Percentiles rank a stretch among this genome's conserved stretches.
phyloP scores from a whole-genome alignment of 2,329 filamentous ascomycete species.

The Lizonia empirigonia region DNA sequence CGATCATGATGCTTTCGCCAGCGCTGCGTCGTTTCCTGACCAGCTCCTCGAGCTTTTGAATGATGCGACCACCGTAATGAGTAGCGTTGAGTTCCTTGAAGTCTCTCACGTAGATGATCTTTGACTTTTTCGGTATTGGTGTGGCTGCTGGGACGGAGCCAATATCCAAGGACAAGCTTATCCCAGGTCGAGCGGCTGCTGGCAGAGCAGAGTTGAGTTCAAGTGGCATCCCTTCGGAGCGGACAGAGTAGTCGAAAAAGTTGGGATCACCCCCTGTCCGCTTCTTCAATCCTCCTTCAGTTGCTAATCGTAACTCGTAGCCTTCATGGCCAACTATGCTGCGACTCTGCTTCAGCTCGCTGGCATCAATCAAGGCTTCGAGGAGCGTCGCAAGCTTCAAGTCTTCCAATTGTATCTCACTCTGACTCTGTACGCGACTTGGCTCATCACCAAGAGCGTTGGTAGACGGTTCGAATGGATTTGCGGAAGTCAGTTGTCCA shows the following conservation, averaged over 20 bases:
- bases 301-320: background rate
- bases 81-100: constrained; percentile 77
- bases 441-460: constrained; percentile 23
- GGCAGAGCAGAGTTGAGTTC: constrained; percentile 37
- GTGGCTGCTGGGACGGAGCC: constrained; percentile 22
- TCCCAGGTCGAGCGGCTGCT: constrained; percentile 16
- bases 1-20: constrained; percentile 73
- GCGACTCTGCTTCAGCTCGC: constrained; percentile 37
- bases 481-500: constrained; percentile 14
- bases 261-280: constrained; percentile 18
- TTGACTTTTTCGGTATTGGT: constrained; percentile 48
- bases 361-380: constrained; percentile 42
- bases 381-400: constrained; percentile 44
- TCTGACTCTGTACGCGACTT: constrained; percentile 29
- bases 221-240: constrained; percentile 22
- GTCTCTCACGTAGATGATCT: constrained; percentile 81
- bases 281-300: constrained; percentile 1
- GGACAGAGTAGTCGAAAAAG: constrained; percentile 42
- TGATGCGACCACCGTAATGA: constrained; percentile 69
- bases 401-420: constrained; percentile 45
- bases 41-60: constrained; percentile 71
- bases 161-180: constrained; percentile 28
- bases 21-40: constrained; percentile 74
- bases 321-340: constrained; percentile 12
- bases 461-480: constrained; percentile 19